Base-by-base conservation (phyloP, 129 eudicot species). In the Silybum marianum region DNA sequence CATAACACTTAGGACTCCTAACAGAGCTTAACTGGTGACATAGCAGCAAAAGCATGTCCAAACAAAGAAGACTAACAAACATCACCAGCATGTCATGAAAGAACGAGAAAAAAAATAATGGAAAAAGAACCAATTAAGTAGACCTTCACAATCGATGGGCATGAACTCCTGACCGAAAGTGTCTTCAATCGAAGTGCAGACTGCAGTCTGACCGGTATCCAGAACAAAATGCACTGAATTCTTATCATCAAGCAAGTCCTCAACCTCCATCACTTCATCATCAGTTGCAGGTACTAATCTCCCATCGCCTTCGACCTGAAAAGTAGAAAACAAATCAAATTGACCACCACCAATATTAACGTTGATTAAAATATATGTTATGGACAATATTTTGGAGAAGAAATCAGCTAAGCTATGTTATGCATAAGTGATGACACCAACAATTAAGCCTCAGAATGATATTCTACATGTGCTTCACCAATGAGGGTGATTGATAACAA, bases 221-320 rank as follows among this genome's bases (percentile, higher is more conserved):
- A 83, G 54, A 81, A 85, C 79, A 69, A 69, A 71, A 60, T 44
- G 72, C 51, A 78, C 76, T 70, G 89, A 86, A 85, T 74, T 58
- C 67, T 92, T 89, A 67, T 90, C 91, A 84, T 88, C 92, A 78
- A 91, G 86, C 80, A 92, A 88, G 86, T 92, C 89, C 39, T 93
- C 98, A 77, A 90, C 98, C 82, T 84, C 91, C 84, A 89, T 85
- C 71, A 95, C 90, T 87, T 92, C 99, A 73, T 95, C 98, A 69
- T 91, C 95, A 38, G 99, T 93, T 23, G 97, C 99, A 81, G 99
- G 98, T 69, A 95, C 91, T 76, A 90, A 87, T 82, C 83, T 90
- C 75, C 99, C 99, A 92, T 90, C 91, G 66, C 90, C 95, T 86
- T 89, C 97, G 86, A 95, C 97, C 99, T 95, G 78, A 40, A 84